These are phyloP conservation scores for Chrysoporthe cubensis DNA, from an alignment of 2,329 filamentous ascomycete species.

Conservation along the genomic window DNA sequence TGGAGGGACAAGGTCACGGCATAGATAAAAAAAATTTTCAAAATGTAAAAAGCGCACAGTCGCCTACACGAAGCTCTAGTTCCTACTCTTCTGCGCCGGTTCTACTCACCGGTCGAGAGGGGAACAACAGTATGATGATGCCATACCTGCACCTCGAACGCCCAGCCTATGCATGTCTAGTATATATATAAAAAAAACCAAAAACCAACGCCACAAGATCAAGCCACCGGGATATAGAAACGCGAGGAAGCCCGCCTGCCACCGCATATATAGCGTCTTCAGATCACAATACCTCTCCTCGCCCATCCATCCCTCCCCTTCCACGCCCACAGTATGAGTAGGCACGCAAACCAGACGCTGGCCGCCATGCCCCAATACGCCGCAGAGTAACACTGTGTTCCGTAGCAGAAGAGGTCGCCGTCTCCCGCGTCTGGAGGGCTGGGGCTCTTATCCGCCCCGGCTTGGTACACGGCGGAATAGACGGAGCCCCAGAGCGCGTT, in stretches of 20 bases:
- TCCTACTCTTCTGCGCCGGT: not conserved
- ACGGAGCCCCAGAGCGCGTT: slow-evolving; percentile 88
- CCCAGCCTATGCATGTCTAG: slow-evolving; percentile 16
- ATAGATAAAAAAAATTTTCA: slow-evolving; percentile 2
- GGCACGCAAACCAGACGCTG: slow-evolving; percentile 78
- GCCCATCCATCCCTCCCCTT: slow-evolving; percentile 77
- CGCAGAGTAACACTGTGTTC: slow-evolving; percentile 75
- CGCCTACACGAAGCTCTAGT: not conserved
- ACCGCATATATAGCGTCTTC: slow-evolving; percentile 15
- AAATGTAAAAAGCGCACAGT: not conserved
- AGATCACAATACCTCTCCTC: slow-evolving; percentile 72
- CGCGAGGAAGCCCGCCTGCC: not conserved
- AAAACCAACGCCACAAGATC: not conserved
- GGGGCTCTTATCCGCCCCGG: slow-evolving; percentile 55
- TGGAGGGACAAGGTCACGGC: slow-evolving; percentile 31
- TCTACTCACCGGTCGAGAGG: not conserved
- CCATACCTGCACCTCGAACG: not conserved
- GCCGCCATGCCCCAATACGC: slow-evolving; percentile 87
- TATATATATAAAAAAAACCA: not conserved
- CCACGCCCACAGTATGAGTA: slow-evolving; percentile 79
- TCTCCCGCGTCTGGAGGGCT: slow-evolving; percentile 34
- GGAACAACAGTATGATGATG: not conserved
- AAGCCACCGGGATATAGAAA: not conserved
- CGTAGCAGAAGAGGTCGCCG: slow-evolving; percentile 73
- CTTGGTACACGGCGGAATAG: slow-evolving; percentile 83